phyloP scores from a whole-genome alignment of 805 yeast genomes.

The Saccharomycopsis sp. region DNA sequence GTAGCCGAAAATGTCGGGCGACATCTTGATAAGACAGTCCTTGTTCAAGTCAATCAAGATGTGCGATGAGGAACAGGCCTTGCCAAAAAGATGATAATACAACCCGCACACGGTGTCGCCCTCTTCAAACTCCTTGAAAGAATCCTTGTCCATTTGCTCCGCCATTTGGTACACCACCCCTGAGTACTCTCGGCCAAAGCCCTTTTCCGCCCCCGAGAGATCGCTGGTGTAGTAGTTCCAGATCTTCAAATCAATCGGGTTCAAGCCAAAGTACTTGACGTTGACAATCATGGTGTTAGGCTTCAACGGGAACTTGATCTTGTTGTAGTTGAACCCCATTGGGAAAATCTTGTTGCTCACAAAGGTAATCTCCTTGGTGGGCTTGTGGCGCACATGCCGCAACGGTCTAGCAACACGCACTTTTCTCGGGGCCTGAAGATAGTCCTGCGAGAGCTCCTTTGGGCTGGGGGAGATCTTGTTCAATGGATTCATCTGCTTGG shows the following conservation, averaged over 20 bases:
- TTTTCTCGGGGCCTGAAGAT: slow-evolving; percentile 4
- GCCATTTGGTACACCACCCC: slow-evolving; percentile 47
- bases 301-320: slow-evolving; percentile 40
- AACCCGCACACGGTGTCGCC: slow-evolving; percentile 65
- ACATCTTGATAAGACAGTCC: slow-evolving; percentile 44
- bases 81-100: slow-evolving; percentile 41
- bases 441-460: slow-evolving; percentile 15
- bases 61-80: slow-evolving; percentile 52
- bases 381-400: slow-evolving; percentile 43
- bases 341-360: slow-evolving; percentile 29
- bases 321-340: slow-evolving; percentile 41
- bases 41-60: slow-evolving; percentile 43
- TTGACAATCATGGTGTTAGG: slow-evolving; percentile 45
- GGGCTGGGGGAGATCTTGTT: slow-evolving; percentile 10
- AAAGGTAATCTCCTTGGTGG: slow-evolving; percentile 41
- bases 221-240: slow-evolving; percentile 45
- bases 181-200: slow-evolving; percentile 62
- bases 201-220: slow-evolving; percentile 45
- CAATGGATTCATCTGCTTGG: slow-evolving; percentile 8
- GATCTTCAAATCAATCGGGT: slow-evolving; percentile 58
- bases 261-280: slow-evolving; percentile 49
- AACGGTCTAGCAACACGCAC: slow-evolving; percentile 36
- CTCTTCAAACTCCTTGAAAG: slow-evolving; percentile 24
- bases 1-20: slow-evolving; percentile 27
- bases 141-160: slow-evolving; percentile 30